Conservation (phyloP, 371 early-diverging fungal species). For the Mortierella sp. region DNA sequence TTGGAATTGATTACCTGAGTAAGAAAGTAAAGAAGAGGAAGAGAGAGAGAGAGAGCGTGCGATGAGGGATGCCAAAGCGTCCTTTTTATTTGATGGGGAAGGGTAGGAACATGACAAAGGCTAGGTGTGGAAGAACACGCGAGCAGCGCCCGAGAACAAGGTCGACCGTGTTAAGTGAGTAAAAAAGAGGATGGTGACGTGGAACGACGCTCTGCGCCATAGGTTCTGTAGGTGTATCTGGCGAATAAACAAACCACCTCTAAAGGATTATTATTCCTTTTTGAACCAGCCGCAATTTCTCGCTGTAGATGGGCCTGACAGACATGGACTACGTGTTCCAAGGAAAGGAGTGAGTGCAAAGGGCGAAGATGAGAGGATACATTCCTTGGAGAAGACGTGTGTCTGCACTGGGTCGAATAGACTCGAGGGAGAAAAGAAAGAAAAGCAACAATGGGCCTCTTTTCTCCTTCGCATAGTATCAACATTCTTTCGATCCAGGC, state of each 20-base stretch:
- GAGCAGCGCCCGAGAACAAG: background rate
- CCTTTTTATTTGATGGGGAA: background rate
- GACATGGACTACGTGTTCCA: background rate
- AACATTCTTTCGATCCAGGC: slow-evolving; percentile 24
- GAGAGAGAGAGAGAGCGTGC: background rate
- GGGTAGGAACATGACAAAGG: background rate
- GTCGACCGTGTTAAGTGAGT: too few relatives aligned
- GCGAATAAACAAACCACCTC: background rate
- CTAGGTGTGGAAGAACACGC: slow-evolving; percentile 1
- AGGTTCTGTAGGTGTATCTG: too few relatives aligned
- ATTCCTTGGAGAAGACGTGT: background rate
- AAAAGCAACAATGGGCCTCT: too few relatives aligned
- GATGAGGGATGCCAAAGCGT: background rate
- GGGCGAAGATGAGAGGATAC: background rate
- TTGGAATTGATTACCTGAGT: background rate
- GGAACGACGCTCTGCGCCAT: background rate
- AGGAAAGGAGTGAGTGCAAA: background rate
- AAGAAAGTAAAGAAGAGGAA: background rate
- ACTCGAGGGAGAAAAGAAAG: too few relatives aligned
- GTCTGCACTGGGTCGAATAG: background rate
- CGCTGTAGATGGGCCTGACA: background rate
- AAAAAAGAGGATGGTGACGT: background rate
- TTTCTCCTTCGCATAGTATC: background rate
- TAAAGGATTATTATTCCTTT: background rate
- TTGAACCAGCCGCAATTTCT: background rate